Percentiles rank a stretch among this genome's conserved stretches.
Evolutionary conservation across 2,329 filamentous ascomycete genomes (phyloP).

Genomic region (Botrytis elliptica): DNA sequence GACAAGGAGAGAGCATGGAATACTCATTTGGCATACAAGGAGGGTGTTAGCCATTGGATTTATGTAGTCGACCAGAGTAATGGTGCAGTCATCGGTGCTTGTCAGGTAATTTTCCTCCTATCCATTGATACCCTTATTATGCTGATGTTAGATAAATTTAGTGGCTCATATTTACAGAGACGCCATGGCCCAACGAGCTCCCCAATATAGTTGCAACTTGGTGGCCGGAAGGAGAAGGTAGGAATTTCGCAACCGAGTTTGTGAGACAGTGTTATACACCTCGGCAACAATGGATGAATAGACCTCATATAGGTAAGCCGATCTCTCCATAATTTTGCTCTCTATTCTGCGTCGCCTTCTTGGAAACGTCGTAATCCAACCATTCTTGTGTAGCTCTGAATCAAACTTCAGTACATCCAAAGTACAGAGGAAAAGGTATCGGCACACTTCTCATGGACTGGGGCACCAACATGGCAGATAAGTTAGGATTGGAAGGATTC

Average conservation of each 20-base stretch:
- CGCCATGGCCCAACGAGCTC: conserved; percentile 12
- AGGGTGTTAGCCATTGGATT: conserved; percentile 19
- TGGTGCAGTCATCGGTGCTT: conserved; percentile 3
- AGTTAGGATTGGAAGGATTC: conserved; percentile 1
- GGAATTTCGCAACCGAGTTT: conserved; percentile 11
- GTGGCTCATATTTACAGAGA: conserved; percentile 4
- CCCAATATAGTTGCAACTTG: conserved; percentile 12
- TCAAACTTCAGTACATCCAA: conserved; percentile 11
- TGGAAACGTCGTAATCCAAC: not conserved
- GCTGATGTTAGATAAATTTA: not conserved
- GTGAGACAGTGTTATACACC: conserved; percentile 18
- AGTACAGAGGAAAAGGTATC: conserved; percentile 16
- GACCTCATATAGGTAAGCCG: conserved; percentile 15
- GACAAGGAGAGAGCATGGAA: conserved; percentile 19
- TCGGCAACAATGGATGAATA: conserved; percentile 16
- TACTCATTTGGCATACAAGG: not conserved
- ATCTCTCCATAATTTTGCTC: not conserved
- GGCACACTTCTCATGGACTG: not conserved
- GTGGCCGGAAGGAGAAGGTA: conserved; percentile 21
- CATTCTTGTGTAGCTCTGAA: conserved; percentile 10
- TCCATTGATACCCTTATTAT: not conserved
- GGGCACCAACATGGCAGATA: conserved; percentile 8
- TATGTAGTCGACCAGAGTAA: not conserved
- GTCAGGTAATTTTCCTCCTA: not conserved
- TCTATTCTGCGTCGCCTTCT: not conserved